Evolutionary conservation across 495 filamentous ascomycete species (phyloP).

Genomic region (Apiosordaria backusii): DNA sequence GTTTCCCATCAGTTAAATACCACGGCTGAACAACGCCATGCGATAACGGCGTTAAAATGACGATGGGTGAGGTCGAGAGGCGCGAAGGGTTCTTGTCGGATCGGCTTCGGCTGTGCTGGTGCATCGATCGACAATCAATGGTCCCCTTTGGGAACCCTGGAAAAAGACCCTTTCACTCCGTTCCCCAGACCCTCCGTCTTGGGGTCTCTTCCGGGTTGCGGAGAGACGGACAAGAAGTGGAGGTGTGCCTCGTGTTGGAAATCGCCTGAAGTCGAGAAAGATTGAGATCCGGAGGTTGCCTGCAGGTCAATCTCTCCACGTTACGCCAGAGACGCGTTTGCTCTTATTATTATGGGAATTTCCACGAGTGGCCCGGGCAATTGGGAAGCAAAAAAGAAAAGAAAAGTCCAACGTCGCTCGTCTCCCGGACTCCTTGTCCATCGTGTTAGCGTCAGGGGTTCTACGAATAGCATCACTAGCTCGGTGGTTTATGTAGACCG

Average conservation of each 20-base stretch:
- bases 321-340: background rate
- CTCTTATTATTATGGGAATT: no score
- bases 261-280: constrained; percentile 11
- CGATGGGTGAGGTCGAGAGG: background rate
- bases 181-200: constrained; percentile 5
- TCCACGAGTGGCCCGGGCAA: no score
- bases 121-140: constrained; percentile 14
- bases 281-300: background rate
- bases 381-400: background rate
- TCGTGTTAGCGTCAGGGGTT: background rate
- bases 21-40: background rate
- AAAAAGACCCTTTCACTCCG: constrained; percentile 3
- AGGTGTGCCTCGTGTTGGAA: constrained; percentile 17
- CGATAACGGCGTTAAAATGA: background rate
- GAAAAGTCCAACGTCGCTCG: background rate
- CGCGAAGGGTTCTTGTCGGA: background rate
- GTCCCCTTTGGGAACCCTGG: constrained; percentile 15
- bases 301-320: background rate
- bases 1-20: background rate
- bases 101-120: background rate
- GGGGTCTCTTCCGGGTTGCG: no score
- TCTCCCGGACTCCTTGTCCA: background rate
- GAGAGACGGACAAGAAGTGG: no score
- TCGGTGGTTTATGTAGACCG: background rate
- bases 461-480: background rate